Base-by-base conservation (phyloP, 345 rosid genomes). In the Garcia nutans region DNA sequence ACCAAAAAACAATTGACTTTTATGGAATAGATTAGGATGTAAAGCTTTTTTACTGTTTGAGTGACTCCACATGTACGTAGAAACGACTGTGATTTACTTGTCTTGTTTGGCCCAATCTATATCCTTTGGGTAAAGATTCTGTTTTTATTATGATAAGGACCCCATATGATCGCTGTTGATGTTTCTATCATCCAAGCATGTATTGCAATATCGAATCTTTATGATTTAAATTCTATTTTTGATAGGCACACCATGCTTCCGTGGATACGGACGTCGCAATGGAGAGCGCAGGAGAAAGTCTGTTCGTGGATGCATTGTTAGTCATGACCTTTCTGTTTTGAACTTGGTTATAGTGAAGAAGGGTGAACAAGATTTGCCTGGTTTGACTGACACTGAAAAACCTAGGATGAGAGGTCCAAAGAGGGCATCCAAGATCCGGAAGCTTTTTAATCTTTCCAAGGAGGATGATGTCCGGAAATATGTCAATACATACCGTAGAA, bases 401-500 rank as follows among this genome's bases (percentile, higher is more conserved):
- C 93, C 93, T 41, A 89, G 97, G 70, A 92, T 90, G 97, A 86
- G 93, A 61, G 97, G 94, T 52, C 97, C 97, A 10, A 92, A 90
- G 82, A 90, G 93, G 74, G 94, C 94, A 8, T 92, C 97, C 2
- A 88, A 92, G 88, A 92, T 90, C 80, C 83, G 92, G 57, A 90
- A 89, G 74, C 86, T 90, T 62, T 92, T 92, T 77, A 89, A 92
- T 78, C 92, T 90, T 70, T 81, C 84, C 0, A 90, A 90, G 84
- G 93, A 90, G 65, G 97, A 92, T 84, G 95, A 90, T 86, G 95
- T 92, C 42, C 81, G 93, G 70, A 90, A 85, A 24, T 92, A 90
- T 10, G 93, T 92, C 76, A 92, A 92, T 88, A 92, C 94, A 24
- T 92, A 92, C 87, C 88, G 91, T 50, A 85, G 97, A 76, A 82